Conservation (phyloP, 2,329 filamentous ascomycete species). For the Atkinsonella hypoxylon region DNA sequence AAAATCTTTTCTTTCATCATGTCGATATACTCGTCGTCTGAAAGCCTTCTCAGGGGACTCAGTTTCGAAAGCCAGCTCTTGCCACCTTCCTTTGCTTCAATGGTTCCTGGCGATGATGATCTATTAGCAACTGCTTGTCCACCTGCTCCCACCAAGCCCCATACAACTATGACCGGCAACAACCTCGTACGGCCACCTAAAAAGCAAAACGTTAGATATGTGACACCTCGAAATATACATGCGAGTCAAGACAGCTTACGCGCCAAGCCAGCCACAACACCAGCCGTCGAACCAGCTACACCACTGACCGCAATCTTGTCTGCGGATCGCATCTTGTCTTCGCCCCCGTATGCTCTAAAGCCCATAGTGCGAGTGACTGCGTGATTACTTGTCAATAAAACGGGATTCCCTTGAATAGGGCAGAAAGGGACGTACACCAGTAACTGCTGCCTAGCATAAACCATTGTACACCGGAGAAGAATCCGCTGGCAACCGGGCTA, state of each 20-base stretch:
- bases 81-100: conserved; percentile 26
- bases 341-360: conserved; percentile 35
- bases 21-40: conserved; percentile 59
- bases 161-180: conserved; percentile 37
- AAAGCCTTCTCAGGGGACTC: conserved; percentile 58
- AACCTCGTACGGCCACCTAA: conserved; percentile 41
- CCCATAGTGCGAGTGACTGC: conserved; percentile 37
- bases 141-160: conserved; percentile 29
- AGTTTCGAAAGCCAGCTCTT: conserved; percentile 44
- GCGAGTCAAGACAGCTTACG: conserved; percentile 27
- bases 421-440: conserved; percentile 44
- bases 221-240: neutral
- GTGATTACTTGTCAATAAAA: neutral
- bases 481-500: conserved; percentile 57
- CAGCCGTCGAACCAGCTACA: conserved; percentile 59
- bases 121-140: conserved; percentile 27
- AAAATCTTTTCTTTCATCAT: conserved; percentile 62
- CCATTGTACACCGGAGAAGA: conserved; percentile 68
- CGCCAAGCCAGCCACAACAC: conserved; percentile 42
- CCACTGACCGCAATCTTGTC: conserved; percentile 58
- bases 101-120: conserved; percentile 13
- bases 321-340: conserved; percentile 38
- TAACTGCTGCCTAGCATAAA: conserved; percentile 66
- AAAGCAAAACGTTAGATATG: neutral
- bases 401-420: neutral